Percentiles rank a stretch among this genome's conserved stretches.
Conservation (phyloP, 345 rosid genomes). For the Citrus australasica region DNA sequence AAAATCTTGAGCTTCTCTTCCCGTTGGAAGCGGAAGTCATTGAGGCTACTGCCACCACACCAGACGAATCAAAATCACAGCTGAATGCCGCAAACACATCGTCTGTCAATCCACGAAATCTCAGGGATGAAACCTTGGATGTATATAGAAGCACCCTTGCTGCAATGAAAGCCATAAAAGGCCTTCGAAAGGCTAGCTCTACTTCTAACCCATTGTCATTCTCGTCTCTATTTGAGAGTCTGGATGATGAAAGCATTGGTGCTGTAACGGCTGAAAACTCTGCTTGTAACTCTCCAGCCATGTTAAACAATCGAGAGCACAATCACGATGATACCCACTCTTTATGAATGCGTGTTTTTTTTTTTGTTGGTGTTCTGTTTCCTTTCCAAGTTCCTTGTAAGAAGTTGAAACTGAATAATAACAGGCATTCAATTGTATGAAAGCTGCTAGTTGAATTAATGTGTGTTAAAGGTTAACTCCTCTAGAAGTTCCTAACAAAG, state of each 20-base stretch:
- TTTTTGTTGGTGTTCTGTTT: not conserved
- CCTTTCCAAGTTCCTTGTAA: not conserved
- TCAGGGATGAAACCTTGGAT: slow-evolving; percentile 60
- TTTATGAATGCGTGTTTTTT: slow-evolving; percentile 12
- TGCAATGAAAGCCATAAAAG: slow-evolving; percentile 84
- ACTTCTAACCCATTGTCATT: slow-evolving; percentile 72
- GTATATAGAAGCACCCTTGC: slow-evolving; percentile 89
- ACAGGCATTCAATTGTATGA: not conserved
- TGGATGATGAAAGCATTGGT: slow-evolving; percentile 57
- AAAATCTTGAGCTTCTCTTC: slow-evolving; percentile 84
- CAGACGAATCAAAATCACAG: slow-evolving; percentile 18
- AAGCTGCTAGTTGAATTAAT: not conserved
- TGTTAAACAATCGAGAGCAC: slow-evolving; percentile 28
- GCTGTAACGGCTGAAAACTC: slow-evolving; percentile 73
- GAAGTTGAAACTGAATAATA: slow-evolving; percentile 12
- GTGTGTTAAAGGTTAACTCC: not conserved
- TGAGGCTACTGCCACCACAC: slow-evolving; percentile 37
- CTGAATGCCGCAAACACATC: slow-evolving; percentile 26
- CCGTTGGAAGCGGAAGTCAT: slow-evolving; percentile 85
- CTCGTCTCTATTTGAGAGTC: slow-evolving; percentile 52
- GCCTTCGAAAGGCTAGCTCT: slow-evolving; percentile 91
- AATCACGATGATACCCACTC: slow-evolving; percentile 50
- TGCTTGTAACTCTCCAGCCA: slow-evolving; percentile 42
- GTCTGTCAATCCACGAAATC: slow-evolving; percentile 40
- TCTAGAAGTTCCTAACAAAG: not conserved